Base-by-base conservation (phyloP, 768 basidiomycete genomes). In the Suillus variegatus region DNA sequence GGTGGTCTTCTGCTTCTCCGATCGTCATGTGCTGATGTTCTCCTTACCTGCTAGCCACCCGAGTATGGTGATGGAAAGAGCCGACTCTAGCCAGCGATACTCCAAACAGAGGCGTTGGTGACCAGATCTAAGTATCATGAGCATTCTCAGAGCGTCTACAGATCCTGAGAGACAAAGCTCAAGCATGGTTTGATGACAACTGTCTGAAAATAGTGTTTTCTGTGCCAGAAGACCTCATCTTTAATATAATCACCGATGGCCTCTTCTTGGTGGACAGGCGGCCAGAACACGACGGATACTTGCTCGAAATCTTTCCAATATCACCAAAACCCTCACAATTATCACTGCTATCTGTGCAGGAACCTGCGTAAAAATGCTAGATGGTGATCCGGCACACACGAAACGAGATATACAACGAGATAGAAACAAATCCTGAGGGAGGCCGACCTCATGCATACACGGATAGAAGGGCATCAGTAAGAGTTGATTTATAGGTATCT, bases 31-130 rank as follows among this genome's bases (percentile, higher is more conserved):
- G 44, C 70, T 75, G 28, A 74, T 44, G 65, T 83, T 76, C 66
- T 82, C 79, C 43, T 79, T 13, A 22, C 10, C 73, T 7, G 80
- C 82, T 36, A 86, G 72, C 65, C 77, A 72, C 25, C 67, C 64
- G 20, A 78, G 68, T 18, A 74, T 73, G 69, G 78, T 88, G 41
- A 82, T 72, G 9, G 77, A 77, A 47, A 22, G 89, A 85, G 2
- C 88, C 87, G 5, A 83, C 41, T 61, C 70, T 91, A 88, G 8
- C 94, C 93, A 25, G 81, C 71, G 20, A 94, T 77, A 91, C 86
- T 25, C 91, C 89, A 69, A 86, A 87, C 14, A 91, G 85, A 13
- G 91, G 88, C 1, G 91, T 90, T 64, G 94, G 80, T 18, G 94
- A 93, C 90, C 92, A 95, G 28, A 88, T 86, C 92, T 94, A 65